These are phyloP conservation scores for Taxillus chinensis DNA, from an alignment of 164 flowering plant species.

Conservation along the genomic window DNA sequence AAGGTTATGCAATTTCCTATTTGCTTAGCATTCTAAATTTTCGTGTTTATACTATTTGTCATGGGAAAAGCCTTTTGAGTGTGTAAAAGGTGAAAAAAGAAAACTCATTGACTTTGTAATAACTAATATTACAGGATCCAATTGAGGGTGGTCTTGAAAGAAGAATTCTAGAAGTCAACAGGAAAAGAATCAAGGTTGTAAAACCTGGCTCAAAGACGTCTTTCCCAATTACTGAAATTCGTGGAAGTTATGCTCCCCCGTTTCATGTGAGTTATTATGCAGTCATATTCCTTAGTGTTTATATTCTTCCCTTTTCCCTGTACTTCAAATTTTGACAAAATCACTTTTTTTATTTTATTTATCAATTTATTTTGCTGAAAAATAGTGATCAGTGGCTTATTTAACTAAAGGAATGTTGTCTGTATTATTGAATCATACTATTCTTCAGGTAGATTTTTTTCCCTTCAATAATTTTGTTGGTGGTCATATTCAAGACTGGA, in stretches of 20 bases:
- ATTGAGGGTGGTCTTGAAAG: slow-evolving; percentile 69
- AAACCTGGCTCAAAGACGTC: slow-evolving; percentile 97
- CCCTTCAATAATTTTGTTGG: too few species aligned
- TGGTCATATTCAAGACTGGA: too few species aligned
- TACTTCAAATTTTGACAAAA: too few species aligned
- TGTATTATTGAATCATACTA: too few species aligned
- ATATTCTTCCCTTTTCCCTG: not conserved
- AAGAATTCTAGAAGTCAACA: slow-evolving; percentile 81
- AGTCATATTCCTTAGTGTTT: not conserved
- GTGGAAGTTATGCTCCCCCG: slow-evolving; percentile 91
- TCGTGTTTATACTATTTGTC: too few species aligned
- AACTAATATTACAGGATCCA: slow-evolving; percentile 35
- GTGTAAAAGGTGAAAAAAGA: not conserved
- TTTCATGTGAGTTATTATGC: slow-evolving; percentile 65
- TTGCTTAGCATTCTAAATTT: too few species aligned
- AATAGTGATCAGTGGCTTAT: too few species aligned
- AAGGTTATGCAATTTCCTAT: slow-evolving; percentile 30
- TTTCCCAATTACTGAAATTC: slow-evolving; percentile 88
- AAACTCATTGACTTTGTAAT: not conserved
- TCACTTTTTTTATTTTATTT: too few species aligned
- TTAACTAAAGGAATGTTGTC: too few species aligned
- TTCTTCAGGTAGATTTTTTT: too few species aligned
- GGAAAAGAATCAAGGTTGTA: slow-evolving; percentile 86
- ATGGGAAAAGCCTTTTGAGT: too few species aligned
- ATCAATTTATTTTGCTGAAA: too few species aligned